Evolutionary conservation across 371 early-diverging fungal species (phyloP).

Genomic region (Mortierella polycephala): DNA sequence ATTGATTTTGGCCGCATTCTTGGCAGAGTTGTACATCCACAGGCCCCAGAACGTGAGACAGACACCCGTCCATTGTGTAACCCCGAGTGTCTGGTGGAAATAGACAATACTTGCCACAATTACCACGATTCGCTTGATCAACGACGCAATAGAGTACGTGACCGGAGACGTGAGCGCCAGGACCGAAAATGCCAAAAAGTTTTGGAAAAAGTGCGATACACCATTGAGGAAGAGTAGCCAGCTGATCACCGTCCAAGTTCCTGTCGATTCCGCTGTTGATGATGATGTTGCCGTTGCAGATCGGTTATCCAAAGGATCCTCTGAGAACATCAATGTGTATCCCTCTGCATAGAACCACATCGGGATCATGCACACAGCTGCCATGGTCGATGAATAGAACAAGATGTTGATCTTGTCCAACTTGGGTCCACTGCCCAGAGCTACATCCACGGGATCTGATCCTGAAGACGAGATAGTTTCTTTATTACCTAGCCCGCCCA

Average conservation of each 20-base stretch:
- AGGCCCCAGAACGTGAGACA: slow-evolving; percentile 84
- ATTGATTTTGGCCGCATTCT: slow-evolving; percentile 57
- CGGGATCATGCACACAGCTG: slow-evolving; percentile 82
- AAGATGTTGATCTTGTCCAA: slow-evolving; percentile 88
- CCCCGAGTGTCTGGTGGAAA: slow-evolving; percentile 79
- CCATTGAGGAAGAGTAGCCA: slow-evolving; percentile 78
- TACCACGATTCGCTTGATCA: slow-evolving; percentile 91
- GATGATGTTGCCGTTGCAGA: neutral
- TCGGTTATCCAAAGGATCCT: slow-evolving; percentile 16
- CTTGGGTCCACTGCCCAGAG: slow-evolving; percentile 52
- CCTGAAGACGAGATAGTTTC: slow-evolving; percentile 24
- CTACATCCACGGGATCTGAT: slow-evolving; percentile 37
- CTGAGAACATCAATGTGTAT: slow-evolving; percentile 43
- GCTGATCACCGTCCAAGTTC: slow-evolving; percentile 22
- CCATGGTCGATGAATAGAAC: slow-evolving; percentile 78
- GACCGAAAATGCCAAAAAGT: slow-evolving; percentile 85
- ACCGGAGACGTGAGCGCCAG: slow-evolving; percentile 84
- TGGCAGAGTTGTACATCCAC: slow-evolving; percentile 87
- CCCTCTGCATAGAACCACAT: slow-evolving; percentile 87
- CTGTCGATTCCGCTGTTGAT: slow-evolving; percentile 6
- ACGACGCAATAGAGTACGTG: slow-evolving; percentile 87
- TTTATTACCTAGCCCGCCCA: slow-evolving; percentile 37
- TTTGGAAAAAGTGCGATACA: slow-evolving; percentile 82
- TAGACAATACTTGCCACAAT: slow-evolving; percentile 87
- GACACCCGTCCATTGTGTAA: slow-evolving; percentile 79